Evolutionary conservation across 2,329 filamentous ascomycete genomes (phyloP), one percentile per base, ranked within the genome.

Genomic region (Aspergillus puulaauensis): DNA sequence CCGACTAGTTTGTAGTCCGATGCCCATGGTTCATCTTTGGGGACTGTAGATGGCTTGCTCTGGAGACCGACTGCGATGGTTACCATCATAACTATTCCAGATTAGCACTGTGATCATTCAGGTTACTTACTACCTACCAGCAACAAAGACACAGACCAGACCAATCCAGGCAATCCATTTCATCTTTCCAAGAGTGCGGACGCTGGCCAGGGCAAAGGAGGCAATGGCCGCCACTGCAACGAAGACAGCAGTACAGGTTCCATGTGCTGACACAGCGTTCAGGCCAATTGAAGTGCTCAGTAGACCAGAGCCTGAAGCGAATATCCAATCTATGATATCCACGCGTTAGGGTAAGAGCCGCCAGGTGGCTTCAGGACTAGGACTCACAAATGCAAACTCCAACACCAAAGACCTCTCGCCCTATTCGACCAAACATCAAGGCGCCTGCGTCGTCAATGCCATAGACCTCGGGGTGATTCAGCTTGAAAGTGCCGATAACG

Each of bases 391-490:
- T 46, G 19, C 59, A 59, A 15, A 66, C 64, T 4, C 39, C 58
- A 14, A 21, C 35, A 3, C 57, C 59, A 19, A 85, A 73, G 7
- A 83, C 60, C 60, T 83, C 82, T 23, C 79, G 75, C 0, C 83
- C 82, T 7, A 80, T 56, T 0, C 76, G 79, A 3, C 83, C 83
- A 52, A 84, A 83, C 19, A 86, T 73, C 54, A 84, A 78, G 44
- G 71, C 70, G 9, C 82, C 82, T 0, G 79, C 82, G 56, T 85
- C 82, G 46, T 82, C 83, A 72, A 85, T 83, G 43, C 79, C 80
- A 64, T 85, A 84, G 3, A 85, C 81, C 56, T 83, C 75, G 0
- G 79, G 79, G 62, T 85, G 82, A 5, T 73, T 71, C 31, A 83
- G 61, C 64, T 85, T 85, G 72, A 85, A 85, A n/a, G 35, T 41